Evolutionary conservation across 2,329 filamentous ascomycete genomes (phyloP), one percentile per base, ranked within the genome.

Genomic region (Coniochaeta pulveracea): DNA sequence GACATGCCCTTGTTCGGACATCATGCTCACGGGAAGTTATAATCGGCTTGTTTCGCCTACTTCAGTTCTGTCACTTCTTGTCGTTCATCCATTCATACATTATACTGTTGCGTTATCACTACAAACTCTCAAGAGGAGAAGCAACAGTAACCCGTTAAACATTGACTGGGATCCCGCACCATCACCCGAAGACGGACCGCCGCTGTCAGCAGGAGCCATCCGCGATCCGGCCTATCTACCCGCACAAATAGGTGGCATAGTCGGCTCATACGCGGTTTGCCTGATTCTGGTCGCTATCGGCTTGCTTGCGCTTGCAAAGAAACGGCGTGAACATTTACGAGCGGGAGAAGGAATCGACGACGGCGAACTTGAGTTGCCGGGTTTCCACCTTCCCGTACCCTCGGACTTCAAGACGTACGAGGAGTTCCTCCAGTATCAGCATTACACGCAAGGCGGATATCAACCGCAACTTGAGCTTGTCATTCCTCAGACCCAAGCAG

Each of bases 231-330:
- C 67, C 12, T 74, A 80, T 36, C 72, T 95, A 15, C 85, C 86
- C 12, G 78, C 76, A 38, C 80, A 95, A 56, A 78, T 95, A 45
- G 80, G 82, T 42, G 85, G 79, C 43, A 82, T 96, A 39, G 69
- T 89, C 38, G 85, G 79, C 40, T 79, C 83, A 38, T 95, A 95
- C 72, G 68, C 88, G 37, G 55, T 85, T 39, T 83, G 76, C 22
- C 68, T 93, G 49, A 66, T 85, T 47, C 56, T 91, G 47, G 74
- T 91, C 47, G 78, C 84, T 46, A 63, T 74, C 21, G 60, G 73
- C 29, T 61, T 86, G 6, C 61, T 85, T 26, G 53, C 71, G 15
- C 64, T 85, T 6, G 60, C 69, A 34, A 74, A 66, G 52, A 64
- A 54, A 38, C 63, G 72, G 15, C 67, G 70, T 16, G 58, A 68